Percentiles rank a stretch among this genome's conserved stretches.
These are phyloP conservation scores for Corinectria fuckeliana DNA, from an alignment of 2,329 filamentous ascomycete species.

Conservation along the genomic window DNA sequence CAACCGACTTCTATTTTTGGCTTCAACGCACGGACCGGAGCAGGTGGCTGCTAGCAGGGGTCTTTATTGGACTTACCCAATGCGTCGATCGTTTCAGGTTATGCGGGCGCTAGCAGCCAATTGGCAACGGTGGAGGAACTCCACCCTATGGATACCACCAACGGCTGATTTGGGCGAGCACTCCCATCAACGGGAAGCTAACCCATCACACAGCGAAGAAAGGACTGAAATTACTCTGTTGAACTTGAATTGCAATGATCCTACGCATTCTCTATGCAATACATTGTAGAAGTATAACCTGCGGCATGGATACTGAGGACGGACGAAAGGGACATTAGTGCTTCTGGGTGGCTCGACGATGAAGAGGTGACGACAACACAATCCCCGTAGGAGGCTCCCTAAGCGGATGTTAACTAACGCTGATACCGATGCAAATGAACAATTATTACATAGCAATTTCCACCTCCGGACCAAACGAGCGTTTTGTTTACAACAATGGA, in stretches of 20 bases:
- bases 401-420: too few relatives aligned
- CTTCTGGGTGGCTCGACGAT: not conserved
- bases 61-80: constrained; percentile 34
- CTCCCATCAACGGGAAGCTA: not conserved
- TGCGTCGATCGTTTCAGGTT: constrained; percentile 46
- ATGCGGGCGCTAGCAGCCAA: constrained; percentile 43
- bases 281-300: too few relatives aligned
- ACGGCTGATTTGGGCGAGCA: not conserved
- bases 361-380: not conserved
- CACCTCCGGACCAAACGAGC: not conserved
- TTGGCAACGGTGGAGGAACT: constrained; percentile 18
- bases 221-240: too few relatives aligned
- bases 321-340: not conserved
- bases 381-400: not conserved
- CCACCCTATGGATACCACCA: not conserved
- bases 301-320: not conserved
- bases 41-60: constrained; percentile 10
- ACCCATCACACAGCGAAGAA: not conserved
- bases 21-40: constrained; percentile 14
- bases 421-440: not conserved
- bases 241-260: too few relatives aligned
- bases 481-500: not conserved
- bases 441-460: not conserved
- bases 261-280: too few relatives aligned
- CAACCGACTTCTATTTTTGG: constrained; percentile 37